Evolutionary conservation across 2,329 filamentous ascomycete species (phyloP), one percentile per base, ranked within the genome.

Genomic region (Gnomoniopsis smithogilvyi): DNA sequence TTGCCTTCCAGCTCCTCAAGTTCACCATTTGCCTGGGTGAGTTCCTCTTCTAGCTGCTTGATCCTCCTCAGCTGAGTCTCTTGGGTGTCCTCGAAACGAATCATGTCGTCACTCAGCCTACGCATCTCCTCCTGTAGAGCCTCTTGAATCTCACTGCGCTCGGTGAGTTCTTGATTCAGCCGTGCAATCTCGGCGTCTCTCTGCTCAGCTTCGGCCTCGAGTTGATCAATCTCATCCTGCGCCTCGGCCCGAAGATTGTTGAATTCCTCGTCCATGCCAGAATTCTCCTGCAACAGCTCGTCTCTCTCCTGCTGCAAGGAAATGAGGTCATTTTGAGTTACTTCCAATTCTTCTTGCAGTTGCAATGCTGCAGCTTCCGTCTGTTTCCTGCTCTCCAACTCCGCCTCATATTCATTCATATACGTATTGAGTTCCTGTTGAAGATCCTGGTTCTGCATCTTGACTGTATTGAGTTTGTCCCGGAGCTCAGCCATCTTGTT

Each of bases 71-170:
- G 74, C 72, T 93, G 95, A 67, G 84, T 86, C 64, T 91, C 87
- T 56, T 94, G 90, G 66, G 96, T 92, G 70, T 98, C 93, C 71
- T 98, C 95, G 0, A 99, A 81, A 48, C 91, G 83, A 34, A 97
- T 83, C 6, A 98, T 82, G 22, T 89, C 89, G 66, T 96, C 92
- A 67, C 90, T 96, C 74, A 97, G 89, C 66, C 88, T 89, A 63
- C 93, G 90, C 88, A 99, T 95, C 78, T 98, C 95, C 60, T 89
- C 87, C 69, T 98, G 94, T 55, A 99, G 77, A n/a, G 91, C 90
- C 64, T 89, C 87, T 72, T 97, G 94, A 70, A 95, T 96, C 68
- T 98, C 93, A 14, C 87, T 87, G 54, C 89, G 85, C 63, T 91
- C 89, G 62, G 85, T 84, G 15, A 96, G 76, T 45, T 95, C 91